Evolutionary conservation across 1,139 yeast species (phyloP), one percentile per base, ranked within the genome.

Genomic region (Kodamaea derodonti): DNA sequence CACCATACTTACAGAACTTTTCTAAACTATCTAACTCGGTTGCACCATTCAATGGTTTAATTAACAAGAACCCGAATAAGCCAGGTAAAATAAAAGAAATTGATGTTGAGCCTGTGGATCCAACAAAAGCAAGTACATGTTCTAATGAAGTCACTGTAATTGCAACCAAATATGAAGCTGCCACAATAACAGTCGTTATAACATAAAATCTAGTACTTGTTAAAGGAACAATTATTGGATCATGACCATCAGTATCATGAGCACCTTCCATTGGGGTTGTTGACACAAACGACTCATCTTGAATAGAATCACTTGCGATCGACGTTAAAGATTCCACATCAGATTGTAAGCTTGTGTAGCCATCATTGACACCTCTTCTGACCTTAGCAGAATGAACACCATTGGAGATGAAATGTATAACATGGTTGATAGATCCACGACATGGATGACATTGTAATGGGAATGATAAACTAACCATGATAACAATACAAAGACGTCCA

Each of bases 51-150:
- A 62, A 54, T 27, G 80, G 66, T 48, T 61, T 59, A 44, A 83
- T 74, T 45, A 88, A 69, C 47, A 76, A 72, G 60, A 72, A 87
- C 10, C 95, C 95, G 58, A 90, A 90, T 24, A 88, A 65, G 0
- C 97, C 97, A 0, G 97, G 97, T 37, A 90, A 70, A 34, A 90
- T 88, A 56, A 90, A 90, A 12, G 96, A 85, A 39, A 90, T 90
- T 11, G 95, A 82, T 0, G 97, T 88, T 2, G 95, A 86, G 0
- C 97, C 97, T 0, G 97, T 90, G 3, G 95, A 83, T 2, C 97
- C 97, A 4, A 90, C 97, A 59, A 90, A 79, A 4, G 96, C 95
- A 42, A 90, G 69, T 25, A 92, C 95, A 38, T 78, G 80, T 33
- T 88, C 97, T 46, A 90, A 72, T 0, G 95, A 86, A 1, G 74